Evolutionary conservation across 495 filamentous ascomycete species (phyloP).

Genomic region (Penicillium desertorum): DNA sequence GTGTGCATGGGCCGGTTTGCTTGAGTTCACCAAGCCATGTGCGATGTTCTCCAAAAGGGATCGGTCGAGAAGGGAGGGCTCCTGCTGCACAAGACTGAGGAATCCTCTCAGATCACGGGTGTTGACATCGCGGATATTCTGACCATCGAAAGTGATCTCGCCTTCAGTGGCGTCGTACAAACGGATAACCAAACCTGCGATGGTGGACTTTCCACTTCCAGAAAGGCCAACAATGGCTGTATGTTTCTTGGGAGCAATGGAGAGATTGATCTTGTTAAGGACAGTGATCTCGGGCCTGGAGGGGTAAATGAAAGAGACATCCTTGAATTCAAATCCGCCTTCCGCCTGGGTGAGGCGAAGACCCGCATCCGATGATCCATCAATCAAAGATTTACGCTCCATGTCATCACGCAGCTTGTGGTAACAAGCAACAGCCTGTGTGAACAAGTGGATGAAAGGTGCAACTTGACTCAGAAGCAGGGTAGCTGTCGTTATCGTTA

Average conservation of each 20-base stretch:
- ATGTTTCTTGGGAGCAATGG: conserved; percentile 54
- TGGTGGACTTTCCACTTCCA: conserved; percentile 71
- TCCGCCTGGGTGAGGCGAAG: conserved; percentile 38
- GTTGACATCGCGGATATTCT: conserved; percentile 55
- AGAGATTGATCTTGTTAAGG: conserved; percentile 48
- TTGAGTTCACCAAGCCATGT: conserved; percentile 61
- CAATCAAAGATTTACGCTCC: conserved; percentile 50
- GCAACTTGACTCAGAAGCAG: conserved; percentile 63
- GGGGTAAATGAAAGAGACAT: conserved; percentile 63
- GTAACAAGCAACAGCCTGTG: conserved; percentile 54
- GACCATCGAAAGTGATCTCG: conserved; percentile 53
- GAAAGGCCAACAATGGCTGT: conserved; percentile 69
- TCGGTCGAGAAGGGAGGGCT: conserved; percentile 61
- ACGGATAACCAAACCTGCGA: conserved; percentile 55
- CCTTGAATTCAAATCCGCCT: conserved; percentile 49
- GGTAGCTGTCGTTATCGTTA: conserved; percentile 47
- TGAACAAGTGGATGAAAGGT: conserved; percentile 61
- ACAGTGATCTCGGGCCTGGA: conserved; percentile 60
- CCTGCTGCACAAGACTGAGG: conserved; percentile 66
- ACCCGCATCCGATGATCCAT: conserved; percentile 41
- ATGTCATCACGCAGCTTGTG: conserved; percentile 52
- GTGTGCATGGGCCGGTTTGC: conserved; percentile 43
- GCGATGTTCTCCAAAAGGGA: conserved; percentile 70
- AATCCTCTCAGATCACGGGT: conserved; percentile 55
- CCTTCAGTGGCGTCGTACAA: conserved; percentile 49